Conservation (phyloP, 2,329 filamentous ascomycete species). For the Penicillium fuscoglaucum region DNA sequence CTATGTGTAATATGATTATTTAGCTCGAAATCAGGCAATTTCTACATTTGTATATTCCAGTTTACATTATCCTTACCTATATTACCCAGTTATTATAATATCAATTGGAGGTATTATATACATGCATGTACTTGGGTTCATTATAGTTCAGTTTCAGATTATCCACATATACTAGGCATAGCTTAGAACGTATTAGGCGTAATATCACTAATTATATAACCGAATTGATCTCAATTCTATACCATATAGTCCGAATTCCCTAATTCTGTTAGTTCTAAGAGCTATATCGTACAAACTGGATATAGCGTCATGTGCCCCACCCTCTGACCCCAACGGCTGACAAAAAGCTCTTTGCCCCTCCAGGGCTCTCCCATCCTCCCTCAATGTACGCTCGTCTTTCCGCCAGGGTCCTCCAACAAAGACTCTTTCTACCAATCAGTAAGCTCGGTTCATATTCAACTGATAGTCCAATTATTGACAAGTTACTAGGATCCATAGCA, state of each 20-base stretch:
- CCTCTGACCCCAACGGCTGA: conserved; percentile 15
- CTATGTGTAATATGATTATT: background rate
- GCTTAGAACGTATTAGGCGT: background rate
- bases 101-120: background rate
- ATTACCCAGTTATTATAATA: background rate
- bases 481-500: conserved; percentile 39
- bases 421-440: conserved; percentile 17
- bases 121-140: background rate
- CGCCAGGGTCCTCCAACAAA: conserved; percentile 26
- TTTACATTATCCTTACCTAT: background rate
- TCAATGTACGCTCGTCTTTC: conserved; percentile 30
- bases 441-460: conserved; percentile 14
- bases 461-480: conserved; percentile 16
- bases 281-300: background rate
- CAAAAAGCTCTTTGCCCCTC: conserved; percentile 13
- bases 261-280: no score
- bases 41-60: background rate
- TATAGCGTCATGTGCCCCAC: conserved; percentile 17
- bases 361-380: background rate
- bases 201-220: background rate
- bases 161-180: no score
- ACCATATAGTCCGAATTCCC: background rate
- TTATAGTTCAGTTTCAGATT: background rate
- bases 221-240: background rate
- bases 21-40: background rate